Evolutionary conservation across 2,329 filamentous ascomycete species (phyloP).

Genomic region (Knufia petricola): DNA sequence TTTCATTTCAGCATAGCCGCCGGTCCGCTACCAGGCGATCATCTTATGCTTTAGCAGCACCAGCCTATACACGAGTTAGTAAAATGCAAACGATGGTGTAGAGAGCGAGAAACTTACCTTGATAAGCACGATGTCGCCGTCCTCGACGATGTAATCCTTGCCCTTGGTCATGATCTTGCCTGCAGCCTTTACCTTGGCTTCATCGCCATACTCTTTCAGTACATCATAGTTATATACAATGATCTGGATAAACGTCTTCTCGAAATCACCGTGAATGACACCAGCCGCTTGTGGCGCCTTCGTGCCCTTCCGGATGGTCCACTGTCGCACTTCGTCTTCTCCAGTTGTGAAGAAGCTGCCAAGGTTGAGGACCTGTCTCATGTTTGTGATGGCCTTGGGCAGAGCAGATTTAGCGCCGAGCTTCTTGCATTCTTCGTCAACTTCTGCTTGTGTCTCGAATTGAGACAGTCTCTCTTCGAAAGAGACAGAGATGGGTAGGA

Average conservation of each 20-base stretch:
- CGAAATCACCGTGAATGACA: constrained; percentile 97
- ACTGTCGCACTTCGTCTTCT: constrained; percentile 91
- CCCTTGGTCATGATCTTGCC: constrained; percentile 98
- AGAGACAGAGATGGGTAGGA: constrained; percentile 84
- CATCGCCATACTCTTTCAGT: constrained; percentile 79
- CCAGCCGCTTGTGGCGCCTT: constrained; percentile 97
- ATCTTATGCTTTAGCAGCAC: constrained; percentile 38
- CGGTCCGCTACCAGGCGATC: too few relatives aligned
- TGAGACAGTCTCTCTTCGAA: constrained; percentile 86
- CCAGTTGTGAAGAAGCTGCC: constrained; percentile 97
- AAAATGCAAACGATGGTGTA: too few relatives aligned
- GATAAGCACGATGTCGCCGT: constrained; percentile 64
- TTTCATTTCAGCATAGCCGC: too few relatives aligned
- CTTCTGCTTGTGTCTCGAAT: constrained; percentile 68
- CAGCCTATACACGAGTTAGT: too few relatives aligned
- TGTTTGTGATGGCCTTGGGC: constrained; percentile 82
- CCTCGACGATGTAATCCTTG: constrained; percentile 67
- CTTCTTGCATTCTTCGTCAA: constrained; percentile 76
- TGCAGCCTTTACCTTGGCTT: constrained; percentile 79
- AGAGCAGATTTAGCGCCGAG: constrained; percentile 78
- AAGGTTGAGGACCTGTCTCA: constrained; percentile 85
- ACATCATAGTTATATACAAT: constrained; percentile 82
- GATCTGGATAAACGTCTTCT: constrained; percentile 98
- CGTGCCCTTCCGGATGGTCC: constrained; percentile 90
- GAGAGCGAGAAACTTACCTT: too few relatives aligned